Evolutionary conservation across 2,329 filamentous ascomycete genomes (phyloP), one percentile per base, ranked within the genome.

Genomic region (Byssoonygena ceratinophila): DNA sequence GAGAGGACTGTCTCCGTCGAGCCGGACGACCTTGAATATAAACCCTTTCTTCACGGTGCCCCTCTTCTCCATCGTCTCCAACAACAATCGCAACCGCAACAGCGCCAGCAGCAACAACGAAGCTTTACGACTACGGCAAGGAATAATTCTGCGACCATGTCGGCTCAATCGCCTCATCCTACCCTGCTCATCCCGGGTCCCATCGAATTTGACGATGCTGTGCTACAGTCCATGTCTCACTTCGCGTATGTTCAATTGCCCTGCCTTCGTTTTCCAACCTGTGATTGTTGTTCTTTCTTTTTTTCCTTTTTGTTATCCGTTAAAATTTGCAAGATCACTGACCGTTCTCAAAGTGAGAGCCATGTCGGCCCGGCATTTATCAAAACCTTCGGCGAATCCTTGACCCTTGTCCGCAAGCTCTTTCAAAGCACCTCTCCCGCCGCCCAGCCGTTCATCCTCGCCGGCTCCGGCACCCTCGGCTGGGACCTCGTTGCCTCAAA

Each of bases 401-500:
- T 98, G 59, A 79, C 84, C 34, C 83, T 91, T 76, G 80, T 95
- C 54, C 87, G 92, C 69, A 85, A 92, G 74, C 84, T 98, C 63
- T 95, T 98, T 80, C 87, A 95, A 74, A 91, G 87, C 61, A 84
- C 83, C 64, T 80, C 90, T 65, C 77, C 89, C 48, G 71, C 81
- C 45, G 82, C 90, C 25, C 92, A 98, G 70, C 90, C 92, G 37
- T 94, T 96, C 66, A 80, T 97, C 67, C 81, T 98, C 68, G 89
- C 88, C 59, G 92, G 92, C 57, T 96, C 90, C 50, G 92, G 92
- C 54, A 98, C 92, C 18, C 78, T 98, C 6, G 92, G 92, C 56
- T 98, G 92, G 92, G 92, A 98, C 67, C 74, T 97, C 54, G 89
- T 97, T 43, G 85, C 89, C n/a, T 84, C 89, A 61, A 98, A 97